Base-by-base conservation (phyloP, 2,329 filamentous ascomycete species). In the Beauveria caledonica region DNA sequence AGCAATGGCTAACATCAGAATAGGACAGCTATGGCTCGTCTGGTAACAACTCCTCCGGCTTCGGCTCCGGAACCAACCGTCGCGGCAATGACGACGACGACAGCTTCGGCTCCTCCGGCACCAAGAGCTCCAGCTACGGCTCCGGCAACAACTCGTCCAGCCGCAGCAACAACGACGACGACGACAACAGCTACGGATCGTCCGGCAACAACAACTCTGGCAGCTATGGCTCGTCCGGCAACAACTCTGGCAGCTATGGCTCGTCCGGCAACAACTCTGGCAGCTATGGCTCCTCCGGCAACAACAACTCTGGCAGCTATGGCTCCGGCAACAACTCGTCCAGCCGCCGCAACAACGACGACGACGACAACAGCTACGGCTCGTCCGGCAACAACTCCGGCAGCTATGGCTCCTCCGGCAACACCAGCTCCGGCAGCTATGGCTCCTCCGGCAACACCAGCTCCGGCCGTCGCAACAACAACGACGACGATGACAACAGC, bases 261-360 rank as follows among this genome's bases (percentile, higher is more conserved):
- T 27, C 25, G 25, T 67, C 66, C 10, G 60, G 63, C 23, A 62
- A 40, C 10, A 40, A 17, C 39, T 40, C 66, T 3, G 4, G 27
- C 27, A 60, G 23, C 49, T 65, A 67, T 51, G 66, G 66, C 51
- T 68, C 63, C 27, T 67, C 66, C 10, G 60, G 63, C 49, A 58
- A 64, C 23, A 62, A 40, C 10, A 40, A 17, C 39, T 40, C 66
- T 3, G 4, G 27, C 27, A 60, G 23, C 49, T 65, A 61, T n/a
- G 63, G 65, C 50, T 40, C 62, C 7, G 54, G 15, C 61, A 58
- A 53, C 54, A 62, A 60, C 39, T 39, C 42, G 45, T 61, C 64
- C 62, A 64, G 60, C n/a, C n/a, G n/a, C n/a, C n/a, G n/a, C n/a
- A n/a, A n/a, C n/a, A n/a, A n/a, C n/a, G 27, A n/a, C 42, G 29